Percentiles rank a stretch among this genome's conserved stretches.
These are phyloP conservation scores for Arabidopsis lyrata DNA, from an alignment of 441 rosid genomes.

Conservation along the genomic window DNA sequence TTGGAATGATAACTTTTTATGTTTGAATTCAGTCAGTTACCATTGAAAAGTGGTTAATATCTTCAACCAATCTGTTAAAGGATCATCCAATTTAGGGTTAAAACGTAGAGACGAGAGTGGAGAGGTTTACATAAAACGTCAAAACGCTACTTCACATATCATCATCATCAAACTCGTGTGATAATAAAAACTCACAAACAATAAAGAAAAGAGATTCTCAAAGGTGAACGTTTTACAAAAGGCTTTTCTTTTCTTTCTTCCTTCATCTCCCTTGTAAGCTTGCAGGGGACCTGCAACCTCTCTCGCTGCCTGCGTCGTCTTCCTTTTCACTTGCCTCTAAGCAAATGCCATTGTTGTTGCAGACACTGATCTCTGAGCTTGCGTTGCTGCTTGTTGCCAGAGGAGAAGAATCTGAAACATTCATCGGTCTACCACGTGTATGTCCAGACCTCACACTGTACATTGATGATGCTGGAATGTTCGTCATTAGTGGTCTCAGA, in stretches of 20 bases:
- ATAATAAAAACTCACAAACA: constrained; percentile 37
- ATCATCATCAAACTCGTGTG: constrained; percentile 47
- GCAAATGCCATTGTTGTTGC: constrained; percentile 74
- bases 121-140: constrained; percentile 40
- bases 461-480: constrained; percentile 97
- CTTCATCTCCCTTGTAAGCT: constrained; percentile 67
- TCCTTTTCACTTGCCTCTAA: constrained; percentile 68
- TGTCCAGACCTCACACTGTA: constrained; percentile 96
- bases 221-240: constrained; percentile 35
- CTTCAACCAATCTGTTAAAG: background rate
- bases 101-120: constrained; percentile 32
- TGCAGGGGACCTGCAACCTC: constrained; percentile 73
- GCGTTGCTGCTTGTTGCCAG: constrained; percentile 96
- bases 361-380: constrained; percentile 92
- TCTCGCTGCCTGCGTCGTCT: constrained; percentile 70
- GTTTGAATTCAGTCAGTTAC: constrained; percentile 8
- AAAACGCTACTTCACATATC: constrained; percentile 46
- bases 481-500: constrained; percentile 89
- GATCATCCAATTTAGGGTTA: constrained; percentile 14
- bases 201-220: constrained; percentile 30
- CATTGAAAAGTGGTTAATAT: background rate
- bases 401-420: constrained; percentile 91
- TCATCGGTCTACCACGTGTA: constrained; percentile 66
- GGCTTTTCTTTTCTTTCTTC: background rate
- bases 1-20: constrained; percentile 9